These are phyloP conservation scores for Yamagishiella unicocca DNA, from an alignment of 139 green algal genomes.

Conservation along the genomic window DNA sequence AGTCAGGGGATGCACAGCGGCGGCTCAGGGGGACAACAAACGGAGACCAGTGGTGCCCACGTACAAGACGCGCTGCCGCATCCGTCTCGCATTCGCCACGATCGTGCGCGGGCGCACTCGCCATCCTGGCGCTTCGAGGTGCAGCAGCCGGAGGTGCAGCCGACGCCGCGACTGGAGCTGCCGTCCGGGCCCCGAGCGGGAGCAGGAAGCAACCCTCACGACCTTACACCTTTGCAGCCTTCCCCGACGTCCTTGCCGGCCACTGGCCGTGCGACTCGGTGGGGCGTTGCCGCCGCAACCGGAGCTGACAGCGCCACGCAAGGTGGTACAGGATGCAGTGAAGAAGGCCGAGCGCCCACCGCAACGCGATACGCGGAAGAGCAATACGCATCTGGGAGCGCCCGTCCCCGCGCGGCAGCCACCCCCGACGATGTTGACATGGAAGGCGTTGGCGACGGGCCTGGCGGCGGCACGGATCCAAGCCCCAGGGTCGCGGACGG, in stretches of 20 bases:
- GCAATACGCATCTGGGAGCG: background rate
- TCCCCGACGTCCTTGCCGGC: background rate
- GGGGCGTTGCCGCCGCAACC: too few species aligned
- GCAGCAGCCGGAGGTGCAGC: background rate
- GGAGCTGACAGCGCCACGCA: too few species aligned
- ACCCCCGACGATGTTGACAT: background rate
- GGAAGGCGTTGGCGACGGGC: background rate
- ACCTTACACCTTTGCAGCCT: background rate
- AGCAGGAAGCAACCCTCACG: background rate
- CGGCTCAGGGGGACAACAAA: background rate
- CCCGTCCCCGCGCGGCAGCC: background rate
- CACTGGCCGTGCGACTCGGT: too few species aligned
- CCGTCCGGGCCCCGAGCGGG: background rate
- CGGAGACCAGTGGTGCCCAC: background rate
- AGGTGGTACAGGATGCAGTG: background rate
- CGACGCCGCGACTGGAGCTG: background rate
- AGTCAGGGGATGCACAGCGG: background rate
- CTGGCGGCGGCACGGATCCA: background rate
- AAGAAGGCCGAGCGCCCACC: background rate
- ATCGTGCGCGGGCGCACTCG: background rate
- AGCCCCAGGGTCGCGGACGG: background rate
- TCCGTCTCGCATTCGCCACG: background rate
- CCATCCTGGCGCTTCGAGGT: slow-evolving; percentile 24
- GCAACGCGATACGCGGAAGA: background rate
- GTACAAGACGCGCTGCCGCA: background rate